Evolutionary conservation across 2,329 filamentous ascomycete genomes (phyloP), one percentile per base, ranked within the genome.

Genomic region (Colletotrichum sp.): DNA sequence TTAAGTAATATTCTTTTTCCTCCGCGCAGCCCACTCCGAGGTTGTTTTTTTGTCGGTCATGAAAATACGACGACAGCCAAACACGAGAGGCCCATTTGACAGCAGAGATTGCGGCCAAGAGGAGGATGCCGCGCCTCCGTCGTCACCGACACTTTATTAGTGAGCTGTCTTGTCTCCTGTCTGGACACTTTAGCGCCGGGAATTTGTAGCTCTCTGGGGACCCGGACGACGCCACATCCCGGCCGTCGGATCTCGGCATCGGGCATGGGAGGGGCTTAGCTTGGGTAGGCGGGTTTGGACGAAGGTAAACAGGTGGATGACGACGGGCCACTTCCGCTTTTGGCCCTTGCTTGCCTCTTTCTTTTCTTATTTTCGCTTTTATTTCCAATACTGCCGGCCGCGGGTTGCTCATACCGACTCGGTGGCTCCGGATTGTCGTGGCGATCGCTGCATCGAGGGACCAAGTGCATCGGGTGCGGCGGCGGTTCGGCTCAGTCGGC

Each of bases 201-300:
- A 65, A 18, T 59, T 59, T 75, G 62, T 8, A 5, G 44, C 26
- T 30, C 16, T 28, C 49, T 72, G 44, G 36, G 60, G 34, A 59
- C 49, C 70, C 70, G 74, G 74, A 74, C 73, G 66, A 69, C 74
- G 70, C 74, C 70, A 76, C 74, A 76, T 74, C 70, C 70, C 64
- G 74, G 70, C 65, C 59, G 65, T 76, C 70, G 74, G 74, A 69
- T 69, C 71, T 73, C 74, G 64, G 74, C 74, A 69, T 34, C 64
- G 34, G 63, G 26, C n/a, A 52, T 66, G 57, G 59, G 68, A 59
- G 18, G 18, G 55, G 39, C 49, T 30, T n/a, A 52, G 44, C 44
- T 52, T 21, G n/a, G 9, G 55, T 39, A 21, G 60, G 60, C 44
- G 44, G 34, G 49, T 76, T 72, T 72, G 60, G 60, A 67, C 24